Evolutionary conservation across 2,329 filamentous ascomycete species (phyloP).

Genomic region (Alternaria solani): DNA sequence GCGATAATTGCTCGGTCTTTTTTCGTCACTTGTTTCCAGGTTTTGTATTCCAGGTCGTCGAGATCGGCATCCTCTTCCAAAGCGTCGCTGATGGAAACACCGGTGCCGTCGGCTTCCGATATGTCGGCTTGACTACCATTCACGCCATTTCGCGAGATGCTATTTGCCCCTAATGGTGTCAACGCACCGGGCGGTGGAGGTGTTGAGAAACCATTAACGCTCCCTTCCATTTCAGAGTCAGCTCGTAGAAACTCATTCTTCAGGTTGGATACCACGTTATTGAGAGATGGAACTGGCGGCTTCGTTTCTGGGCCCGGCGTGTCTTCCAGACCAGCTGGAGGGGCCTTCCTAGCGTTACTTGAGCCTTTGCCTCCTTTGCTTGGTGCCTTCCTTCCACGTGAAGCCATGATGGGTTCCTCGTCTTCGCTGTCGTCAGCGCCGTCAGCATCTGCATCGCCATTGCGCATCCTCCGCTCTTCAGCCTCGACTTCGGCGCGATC

Average conservation of each 20-base stretch:
- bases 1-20: constrained; percentile 88
- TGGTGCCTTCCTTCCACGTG: constrained; percentile 86
- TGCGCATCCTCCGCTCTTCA: constrained; percentile 77
- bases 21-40: constrained; percentile 99
- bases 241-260: constrained; percentile 64
- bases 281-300: constrained; percentile 68
- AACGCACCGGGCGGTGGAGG: constrained; percentile 79
- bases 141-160: constrained; percentile 65
- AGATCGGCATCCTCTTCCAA: constrained; percentile 80
- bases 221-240: constrained; percentile 85
- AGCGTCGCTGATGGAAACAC: constrained; percentile 72
- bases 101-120: constrained; percentile 82
- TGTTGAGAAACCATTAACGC: constrained; percentile 83
- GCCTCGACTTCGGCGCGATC: constrained; percentile 91
- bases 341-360: constrained; percentile 72
- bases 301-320: constrained; percentile 81
- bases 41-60: constrained; percentile 90
- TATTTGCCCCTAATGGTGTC: constrained; percentile 77
- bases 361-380: constrained; percentile 76
- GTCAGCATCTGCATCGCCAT: constrained; percentile 80
- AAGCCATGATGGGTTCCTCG: constrained; percentile 94
- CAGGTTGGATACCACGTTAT: constrained; percentile 58
- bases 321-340: constrained; percentile 76
- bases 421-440: constrained; percentile 92
- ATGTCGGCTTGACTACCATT: constrained; percentile 77